phyloP scores from a whole-genome alignment of 176 grass and related monocot genomes.

The Oryza brachyantha region DNA sequence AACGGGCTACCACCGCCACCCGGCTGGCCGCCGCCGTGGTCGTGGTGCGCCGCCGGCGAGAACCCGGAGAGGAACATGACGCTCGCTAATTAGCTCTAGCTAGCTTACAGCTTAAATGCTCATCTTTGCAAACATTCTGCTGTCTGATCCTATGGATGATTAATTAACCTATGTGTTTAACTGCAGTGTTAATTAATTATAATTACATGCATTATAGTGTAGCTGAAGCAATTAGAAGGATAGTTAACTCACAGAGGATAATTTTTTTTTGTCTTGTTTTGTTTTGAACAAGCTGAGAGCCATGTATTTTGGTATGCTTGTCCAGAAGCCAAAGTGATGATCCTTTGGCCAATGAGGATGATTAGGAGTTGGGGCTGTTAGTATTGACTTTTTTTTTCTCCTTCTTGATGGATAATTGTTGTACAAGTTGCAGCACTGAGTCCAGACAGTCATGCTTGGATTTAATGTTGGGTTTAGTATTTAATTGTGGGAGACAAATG shows the following conservation, averaged over 20 bases:
- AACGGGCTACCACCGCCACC: too few species aligned
- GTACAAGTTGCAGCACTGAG: background rate
- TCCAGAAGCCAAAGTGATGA: background rate
- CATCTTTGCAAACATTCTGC: background rate
- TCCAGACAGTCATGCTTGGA: background rate
- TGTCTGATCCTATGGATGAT: background rate
- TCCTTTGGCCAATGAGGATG: background rate
- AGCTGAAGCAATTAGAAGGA: background rate
- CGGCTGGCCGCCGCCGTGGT: background rate
- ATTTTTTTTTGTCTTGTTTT: too few species aligned
- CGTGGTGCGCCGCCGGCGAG: background rate
- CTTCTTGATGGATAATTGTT: background rate
- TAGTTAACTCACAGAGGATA: background rate
- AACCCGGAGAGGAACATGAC: constrained; percentile 39
- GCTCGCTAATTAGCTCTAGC: background rate
- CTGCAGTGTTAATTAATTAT: background rate
- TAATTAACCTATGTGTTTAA: background rate
- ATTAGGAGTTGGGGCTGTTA: constrained; percentile 4
- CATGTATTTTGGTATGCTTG: background rate
- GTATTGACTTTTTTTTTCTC: constrained; percentile 28
- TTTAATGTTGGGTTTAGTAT: background rate
- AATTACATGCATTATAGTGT: background rate
- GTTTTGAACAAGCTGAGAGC: background rate
- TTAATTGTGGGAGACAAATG: constrained; percentile 16
- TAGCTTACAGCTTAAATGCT: background rate